A percentile compares a stretch with the other conserved stretches of the same genome.
These are phyloP conservation scores for Trichoderma erinaceum DNA, from an alignment of 495 filamentous ascomycete species.

Conservation along the genomic window DNA sequence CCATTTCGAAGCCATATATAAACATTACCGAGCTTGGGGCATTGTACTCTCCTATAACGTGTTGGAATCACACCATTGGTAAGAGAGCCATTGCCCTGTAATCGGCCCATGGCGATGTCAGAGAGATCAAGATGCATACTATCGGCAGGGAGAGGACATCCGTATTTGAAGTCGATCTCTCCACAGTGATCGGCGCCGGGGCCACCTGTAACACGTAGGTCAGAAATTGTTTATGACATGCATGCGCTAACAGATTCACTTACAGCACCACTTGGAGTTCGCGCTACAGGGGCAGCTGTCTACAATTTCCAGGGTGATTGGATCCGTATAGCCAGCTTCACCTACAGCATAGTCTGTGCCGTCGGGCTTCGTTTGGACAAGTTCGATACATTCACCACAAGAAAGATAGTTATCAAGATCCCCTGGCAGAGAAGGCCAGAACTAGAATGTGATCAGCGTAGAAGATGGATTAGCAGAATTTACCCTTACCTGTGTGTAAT, in stretches of 20 bases:
- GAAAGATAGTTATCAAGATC: slow-evolving; percentile 5
- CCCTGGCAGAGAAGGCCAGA: neutral
- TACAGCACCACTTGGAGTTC: slow-evolving; percentile 8
- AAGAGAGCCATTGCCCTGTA: slow-evolving; percentile 5
- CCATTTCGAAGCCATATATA: slow-evolving; percentile 8
- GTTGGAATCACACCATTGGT: neutral
- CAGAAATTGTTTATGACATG: neutral
- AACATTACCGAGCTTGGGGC: neutral
- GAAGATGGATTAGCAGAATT: neutral
- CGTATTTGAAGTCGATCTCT: slow-evolving; percentile 9
- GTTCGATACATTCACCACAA: slow-evolving; percentile 6
- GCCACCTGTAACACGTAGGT: neutral
- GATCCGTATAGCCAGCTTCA: neutral
- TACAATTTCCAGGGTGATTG: neutral
- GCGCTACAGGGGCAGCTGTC: slow-evolving; percentile 6
- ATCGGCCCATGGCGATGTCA: slow-evolving; percentile 2
- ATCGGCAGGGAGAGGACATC: slow-evolving; percentile 1
- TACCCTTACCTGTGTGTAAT: neutral
- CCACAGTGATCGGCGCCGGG: slow-evolving; percentile 7
- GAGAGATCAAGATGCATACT: slow-evolving; percentile 5
- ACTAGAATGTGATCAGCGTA: neutral
- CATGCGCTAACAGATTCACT: neutral
- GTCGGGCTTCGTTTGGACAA: neutral
- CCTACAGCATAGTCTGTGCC: slow-evolving; percentile 5
- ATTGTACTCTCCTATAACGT: slow-evolving; percentile 3